phyloP scores from a whole-genome alignment of 176 grass and related monocot species.

The Cocos nucifera region DNA sequence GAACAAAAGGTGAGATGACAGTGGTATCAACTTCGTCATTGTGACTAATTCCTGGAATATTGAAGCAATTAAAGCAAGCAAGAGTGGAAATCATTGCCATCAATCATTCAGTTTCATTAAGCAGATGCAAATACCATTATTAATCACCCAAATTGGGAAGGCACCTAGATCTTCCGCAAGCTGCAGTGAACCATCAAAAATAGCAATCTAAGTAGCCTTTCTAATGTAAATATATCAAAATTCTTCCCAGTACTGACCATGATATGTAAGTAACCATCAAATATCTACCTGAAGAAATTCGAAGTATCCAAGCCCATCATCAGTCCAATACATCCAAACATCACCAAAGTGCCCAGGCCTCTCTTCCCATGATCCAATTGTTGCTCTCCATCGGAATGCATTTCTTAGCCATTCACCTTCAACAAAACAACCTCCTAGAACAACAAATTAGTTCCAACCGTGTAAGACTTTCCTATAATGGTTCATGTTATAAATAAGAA shows the following conservation, averaged over 20 bases:
- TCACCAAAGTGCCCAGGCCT: slow-evolving; percentile 83
- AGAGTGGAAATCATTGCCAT: too few relatives aligned
- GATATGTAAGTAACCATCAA: slow-evolving; percentile 6
- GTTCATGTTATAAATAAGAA: too few relatives aligned
- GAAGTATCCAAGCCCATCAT: slow-evolving; percentile 84
- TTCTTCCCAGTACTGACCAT: too few relatives aligned
- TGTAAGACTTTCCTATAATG: too few relatives aligned
- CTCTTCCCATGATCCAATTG: slow-evolving; percentile 81
- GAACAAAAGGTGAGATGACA: slow-evolving; percentile 60
- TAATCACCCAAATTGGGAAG: slow-evolving; percentile 76
- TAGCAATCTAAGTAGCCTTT: not conserved
- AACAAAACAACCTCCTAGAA: slow-evolving; percentile 74
- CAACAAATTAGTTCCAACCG: not conserved
- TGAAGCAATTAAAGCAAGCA: not conserved
- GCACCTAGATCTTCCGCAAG: slow-evolving; percentile 83
- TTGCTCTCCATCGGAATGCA: slow-evolving; percentile 86
- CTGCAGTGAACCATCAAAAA: slow-evolving; percentile 34
- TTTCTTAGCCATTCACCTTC: slow-evolving; percentile 71
- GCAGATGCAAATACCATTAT: slow-evolving; percentile 53
- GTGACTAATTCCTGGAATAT: slow-evolving; percentile 60
- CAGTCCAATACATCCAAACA: slow-evolving; percentile 89
- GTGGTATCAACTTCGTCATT: slow-evolving; percentile 56
- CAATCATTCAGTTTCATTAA: slow-evolving; percentile 1
- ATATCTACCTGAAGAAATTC: slow-evolving; percentile 85
- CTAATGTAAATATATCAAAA: too few relatives aligned